Conservation (phyloP, 805 yeast genomes). For the Soucietia sequanensis region DNA sequence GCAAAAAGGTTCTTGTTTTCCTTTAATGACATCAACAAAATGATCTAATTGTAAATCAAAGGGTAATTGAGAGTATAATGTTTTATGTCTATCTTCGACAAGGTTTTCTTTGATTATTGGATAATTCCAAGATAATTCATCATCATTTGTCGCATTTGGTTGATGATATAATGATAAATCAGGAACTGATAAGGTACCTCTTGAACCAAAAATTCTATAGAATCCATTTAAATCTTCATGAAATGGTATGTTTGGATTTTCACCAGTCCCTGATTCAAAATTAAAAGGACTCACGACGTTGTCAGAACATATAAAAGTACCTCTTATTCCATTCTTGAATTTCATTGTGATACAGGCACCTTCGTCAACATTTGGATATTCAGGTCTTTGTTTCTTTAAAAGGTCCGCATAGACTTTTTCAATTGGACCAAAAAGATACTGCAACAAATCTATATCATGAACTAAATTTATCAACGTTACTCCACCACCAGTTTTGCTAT, state of each 20-base stretch:
- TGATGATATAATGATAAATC: slow-evolving; percentile 35
- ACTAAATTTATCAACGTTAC: slow-evolving; percentile 36
- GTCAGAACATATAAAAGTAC: slow-evolving; percentile 38
- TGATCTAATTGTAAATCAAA: slow-evolving; percentile 39
- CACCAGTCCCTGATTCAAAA: slow-evolving; percentile 40
- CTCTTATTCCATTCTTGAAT: slow-evolving; percentile 31
- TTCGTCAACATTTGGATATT: slow-evolving; percentile 32
- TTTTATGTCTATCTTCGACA: slow-evolving; percentile 11
- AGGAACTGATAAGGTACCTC: slow-evolving; percentile 38
- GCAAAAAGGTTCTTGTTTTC: slow-evolving; percentile 27
- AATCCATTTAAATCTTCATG: slow-evolving; percentile 28
- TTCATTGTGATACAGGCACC: slow-evolving; percentile 35
- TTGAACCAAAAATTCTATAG: slow-evolving; percentile 37
- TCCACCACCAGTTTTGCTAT: slow-evolving; percentile 31
- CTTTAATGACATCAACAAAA: slow-evolving; percentile 33
- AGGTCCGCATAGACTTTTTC: slow-evolving; percentile 36
- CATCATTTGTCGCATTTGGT: slow-evolving; percentile 5
- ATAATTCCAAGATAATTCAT: slow-evolving; percentile 21
- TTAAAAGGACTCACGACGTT: slow-evolving; percentile 37
- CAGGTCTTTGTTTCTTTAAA: slow-evolving; percentile 26
- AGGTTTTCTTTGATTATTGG: slow-evolving; percentile 16
- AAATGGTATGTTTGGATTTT: slow-evolving; percentile 35
- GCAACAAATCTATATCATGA: slow-evolving; percentile 39
- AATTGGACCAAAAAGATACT: slow-evolving; percentile 38
- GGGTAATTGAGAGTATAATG: slow-evolving; percentile 19